These are phyloP conservation scores for Flueggea neowawraea DNA, from an alignment of 441 rosid genomes.

Conservation along the genomic window DNA sequence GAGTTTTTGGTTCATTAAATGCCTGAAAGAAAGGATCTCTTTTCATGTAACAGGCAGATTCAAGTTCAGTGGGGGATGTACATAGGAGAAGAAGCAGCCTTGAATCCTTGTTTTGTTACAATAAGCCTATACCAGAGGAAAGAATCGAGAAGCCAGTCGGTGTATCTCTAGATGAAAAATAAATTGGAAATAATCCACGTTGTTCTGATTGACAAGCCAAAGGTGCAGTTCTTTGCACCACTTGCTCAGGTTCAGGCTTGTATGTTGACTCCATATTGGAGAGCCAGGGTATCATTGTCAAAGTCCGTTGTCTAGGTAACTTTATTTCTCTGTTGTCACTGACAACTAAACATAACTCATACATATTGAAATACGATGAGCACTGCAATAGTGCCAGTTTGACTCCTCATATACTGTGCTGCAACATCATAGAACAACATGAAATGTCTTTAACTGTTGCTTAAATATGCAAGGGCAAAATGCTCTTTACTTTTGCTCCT, in stretches of 20 bases:
- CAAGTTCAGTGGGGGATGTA: conserved; percentile 41
- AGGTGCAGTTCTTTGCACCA: conserved; percentile 87
- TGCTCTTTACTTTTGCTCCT: no score
- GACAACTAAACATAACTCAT: no score
- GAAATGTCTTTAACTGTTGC: no score
- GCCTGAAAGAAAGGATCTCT: not conserved
- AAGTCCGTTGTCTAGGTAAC: conserved; percentile 88
- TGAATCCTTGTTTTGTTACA: conserved; percentile 77
- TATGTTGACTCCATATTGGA: conserved; percentile 88
- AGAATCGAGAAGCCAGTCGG: conserved; percentile 59
- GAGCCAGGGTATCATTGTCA: conserved; percentile 95
- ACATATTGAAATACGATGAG: no score
- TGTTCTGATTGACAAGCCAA: conserved; percentile 74
- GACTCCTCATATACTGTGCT: no score
- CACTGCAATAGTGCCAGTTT: not conserved
- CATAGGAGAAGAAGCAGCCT: conserved; percentile 52
- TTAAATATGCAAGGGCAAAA: no score
- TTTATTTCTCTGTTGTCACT: not conserved
- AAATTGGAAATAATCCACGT: conserved; percentile 58
- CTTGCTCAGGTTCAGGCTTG: conserved; percentile 84
- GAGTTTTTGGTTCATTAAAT: not conserved
- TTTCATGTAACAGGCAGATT: conserved; percentile 44
- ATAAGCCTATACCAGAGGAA: conserved; percentile 85
- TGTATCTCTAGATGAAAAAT: conserved; percentile 47
- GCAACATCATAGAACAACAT: no score